Percentiles rank a stretch among this genome's conserved stretches.
Conservation (phyloP, 176 grass and related monocot genomes). For the Leersia perrieri region DNA sequence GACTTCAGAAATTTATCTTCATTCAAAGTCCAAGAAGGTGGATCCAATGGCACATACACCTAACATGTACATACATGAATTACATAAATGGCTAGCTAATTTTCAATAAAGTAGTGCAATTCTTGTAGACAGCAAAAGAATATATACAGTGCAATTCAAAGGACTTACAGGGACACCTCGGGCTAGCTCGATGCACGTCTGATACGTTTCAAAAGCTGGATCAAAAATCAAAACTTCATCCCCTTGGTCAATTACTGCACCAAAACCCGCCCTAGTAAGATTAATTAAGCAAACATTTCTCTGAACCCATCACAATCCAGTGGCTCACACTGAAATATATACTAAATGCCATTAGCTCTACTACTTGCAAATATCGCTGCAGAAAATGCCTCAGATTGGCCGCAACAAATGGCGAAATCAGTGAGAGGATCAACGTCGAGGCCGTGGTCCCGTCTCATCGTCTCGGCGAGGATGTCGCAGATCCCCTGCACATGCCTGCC, state of each 20-base stretch:
- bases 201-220: conserved; percentile 81
- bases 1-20: conserved; percentile 58
- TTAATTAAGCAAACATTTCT: too few relatives aligned
- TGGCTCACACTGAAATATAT: conserved; percentile 30
- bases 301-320: not conserved
- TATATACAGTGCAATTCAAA: not conserved
- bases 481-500: conserved; percentile 91
- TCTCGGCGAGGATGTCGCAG: conserved; percentile 62
- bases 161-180: conserved; percentile 73
- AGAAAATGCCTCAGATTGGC: conserved; percentile 83
- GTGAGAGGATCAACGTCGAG: conserved; percentile 58
- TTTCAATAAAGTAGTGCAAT: not conserved
- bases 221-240: conserved; percentile 88
- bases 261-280: not conserved
- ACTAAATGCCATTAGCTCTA: not conserved
- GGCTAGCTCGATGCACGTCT: conserved; percentile 70
- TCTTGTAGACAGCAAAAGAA: not conserved
- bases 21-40: conserved; percentile 74
- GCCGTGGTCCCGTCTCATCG: conserved; percentile 53
- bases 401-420: conserved; percentile 79
- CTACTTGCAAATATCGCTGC: conserved; percentile 73
- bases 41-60: conserved; percentile 85
- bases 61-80: conserved; percentile 22
- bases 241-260: conserved; percentile 70
- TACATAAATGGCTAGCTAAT: not conserved